These are phyloP conservation scores for Cladophialophora chaetospira DNA, from an alignment of 2,329 filamentous ascomycete genomes.

Conservation along the genomic window DNA sequence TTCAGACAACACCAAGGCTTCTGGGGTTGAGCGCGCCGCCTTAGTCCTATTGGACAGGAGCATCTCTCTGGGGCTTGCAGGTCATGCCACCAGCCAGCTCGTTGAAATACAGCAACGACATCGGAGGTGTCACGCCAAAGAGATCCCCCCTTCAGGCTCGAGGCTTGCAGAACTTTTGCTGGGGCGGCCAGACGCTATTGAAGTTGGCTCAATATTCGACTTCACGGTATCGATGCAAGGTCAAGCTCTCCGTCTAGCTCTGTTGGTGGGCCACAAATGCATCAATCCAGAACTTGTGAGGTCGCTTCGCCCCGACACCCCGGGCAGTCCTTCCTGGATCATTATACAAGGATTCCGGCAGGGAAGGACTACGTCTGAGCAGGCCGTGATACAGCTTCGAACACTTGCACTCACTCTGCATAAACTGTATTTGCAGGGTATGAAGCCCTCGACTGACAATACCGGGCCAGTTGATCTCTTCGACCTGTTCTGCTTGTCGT, in stretches of 20 bases:
- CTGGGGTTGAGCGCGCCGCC: constrained; percentile 26
- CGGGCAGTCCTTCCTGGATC: constrained; percentile 39
- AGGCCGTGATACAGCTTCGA: constrained; percentile 48
- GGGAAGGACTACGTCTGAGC: constrained; percentile 41
- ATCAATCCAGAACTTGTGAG: constrained; percentile 20
- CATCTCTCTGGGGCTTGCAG: constrained; percentile 25
- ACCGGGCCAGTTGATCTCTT: not conserved
- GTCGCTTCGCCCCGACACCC: constrained; percentile 19
- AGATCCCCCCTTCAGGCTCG: not conserved
- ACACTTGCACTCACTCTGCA: constrained; percentile 44
- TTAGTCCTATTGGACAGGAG: constrained; percentile 32
- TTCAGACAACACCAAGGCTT: not conserved
- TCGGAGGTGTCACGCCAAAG: constrained; percentile 16
- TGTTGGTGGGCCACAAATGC: constrained; percentile 22
- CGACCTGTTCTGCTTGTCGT: constrained; percentile 42
- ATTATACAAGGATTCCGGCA: constrained; percentile 43
- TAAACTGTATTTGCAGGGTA: constrained; percentile 24
- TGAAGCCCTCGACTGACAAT: constrained; percentile 2
- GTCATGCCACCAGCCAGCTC: constrained; percentile 22
- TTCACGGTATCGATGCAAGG: constrained; percentile 31
- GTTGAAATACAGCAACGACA: constrained; percentile 24
- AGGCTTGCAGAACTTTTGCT: constrained; percentile 15
- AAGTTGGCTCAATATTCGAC: constrained; percentile 19
- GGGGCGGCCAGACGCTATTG: constrained; percentile 19
- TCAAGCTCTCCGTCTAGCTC: constrained; percentile 29